Conservation (phyloP, 2,329 filamentous ascomycete species). For the Fusarium continuum region DNA sequence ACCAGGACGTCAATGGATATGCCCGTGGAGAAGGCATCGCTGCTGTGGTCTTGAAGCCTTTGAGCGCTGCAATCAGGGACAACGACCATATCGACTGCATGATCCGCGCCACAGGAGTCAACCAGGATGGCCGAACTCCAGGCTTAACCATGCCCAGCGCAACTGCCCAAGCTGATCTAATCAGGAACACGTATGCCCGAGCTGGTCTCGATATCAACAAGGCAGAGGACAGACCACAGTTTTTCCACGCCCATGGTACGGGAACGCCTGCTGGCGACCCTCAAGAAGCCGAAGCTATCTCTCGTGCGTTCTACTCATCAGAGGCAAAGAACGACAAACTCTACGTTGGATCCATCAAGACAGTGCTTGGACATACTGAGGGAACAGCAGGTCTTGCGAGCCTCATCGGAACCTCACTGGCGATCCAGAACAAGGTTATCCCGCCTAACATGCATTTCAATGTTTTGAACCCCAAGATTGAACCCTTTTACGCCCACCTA, state of each 20-base stretch:
- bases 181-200: not conserved
- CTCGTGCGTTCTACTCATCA: not conserved
- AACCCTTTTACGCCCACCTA: not conserved
- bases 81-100: not conserved
- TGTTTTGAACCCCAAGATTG: not conserved
- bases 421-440: not conserved
- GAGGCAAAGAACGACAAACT: not conserved
- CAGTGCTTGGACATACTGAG: not conserved
- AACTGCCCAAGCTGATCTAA: not conserved
- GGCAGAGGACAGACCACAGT: not conserved
- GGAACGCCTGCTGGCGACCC: slow-evolving; percentile 2
- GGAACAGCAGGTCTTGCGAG: slow-evolving; percentile 5
- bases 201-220: not conserved
- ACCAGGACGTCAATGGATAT: not conserved
- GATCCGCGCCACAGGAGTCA: not conserved
- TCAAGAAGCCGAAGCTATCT: not conserved
- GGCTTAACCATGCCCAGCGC: not conserved
- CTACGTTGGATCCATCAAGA: slow-evolving; percentile 6
- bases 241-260: not conserved
- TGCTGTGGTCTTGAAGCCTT: not conserved
- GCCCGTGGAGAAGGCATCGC: not conserved
- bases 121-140: not conserved
- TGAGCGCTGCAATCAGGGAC: not conserved
- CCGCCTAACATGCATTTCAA: not conserved
- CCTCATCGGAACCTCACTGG: not conserved